phyloP scores from a whole-genome alignment of 176 grass and related monocot species.

The Carex parvula region DNA sequence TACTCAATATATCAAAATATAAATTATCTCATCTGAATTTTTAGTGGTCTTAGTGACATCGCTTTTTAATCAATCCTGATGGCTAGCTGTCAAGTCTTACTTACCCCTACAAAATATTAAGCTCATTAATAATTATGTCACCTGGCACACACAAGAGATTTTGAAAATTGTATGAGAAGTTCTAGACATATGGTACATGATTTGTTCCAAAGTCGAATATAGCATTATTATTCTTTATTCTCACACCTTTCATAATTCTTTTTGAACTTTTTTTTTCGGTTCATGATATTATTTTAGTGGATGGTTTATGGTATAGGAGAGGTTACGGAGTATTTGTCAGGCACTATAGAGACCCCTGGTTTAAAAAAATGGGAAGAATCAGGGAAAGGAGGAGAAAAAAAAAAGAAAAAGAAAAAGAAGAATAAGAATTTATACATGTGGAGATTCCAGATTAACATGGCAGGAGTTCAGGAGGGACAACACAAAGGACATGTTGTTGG shows the following conservation, averaged over 20 bases:
- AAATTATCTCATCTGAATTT: constrained; percentile 3
- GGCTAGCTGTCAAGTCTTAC: not conserved
- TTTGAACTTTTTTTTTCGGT: not conserved
- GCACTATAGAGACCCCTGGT: not conserved
- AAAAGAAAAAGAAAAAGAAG: not conserved
- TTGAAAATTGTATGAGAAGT: not conserved
- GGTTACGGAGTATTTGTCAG: not conserved
- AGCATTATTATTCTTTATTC: too few species aligned
- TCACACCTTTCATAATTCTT: not conserved
- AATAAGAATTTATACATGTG: constrained; percentile 5
- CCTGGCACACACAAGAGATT: not conserved
- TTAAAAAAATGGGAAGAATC: not conserved
- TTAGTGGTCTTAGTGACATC: not conserved
- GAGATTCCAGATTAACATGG: constrained; percentile 16
- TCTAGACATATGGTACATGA: not conserved
- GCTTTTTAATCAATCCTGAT: constrained; percentile 1
- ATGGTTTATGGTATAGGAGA: not conserved
- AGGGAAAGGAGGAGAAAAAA: not conserved
- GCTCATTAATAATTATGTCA: not conserved
- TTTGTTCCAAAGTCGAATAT: not conserved
- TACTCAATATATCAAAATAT: not conserved
- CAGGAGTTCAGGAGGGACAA: constrained; percentile 5
- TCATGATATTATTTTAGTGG: not conserved
- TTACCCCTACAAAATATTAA: constrained; percentile 4
- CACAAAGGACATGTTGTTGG: constrained; percentile 23